phyloP scores from a whole-genome alignment of 345 rosid genomes.

The Aurinia saxatilis region DNA sequence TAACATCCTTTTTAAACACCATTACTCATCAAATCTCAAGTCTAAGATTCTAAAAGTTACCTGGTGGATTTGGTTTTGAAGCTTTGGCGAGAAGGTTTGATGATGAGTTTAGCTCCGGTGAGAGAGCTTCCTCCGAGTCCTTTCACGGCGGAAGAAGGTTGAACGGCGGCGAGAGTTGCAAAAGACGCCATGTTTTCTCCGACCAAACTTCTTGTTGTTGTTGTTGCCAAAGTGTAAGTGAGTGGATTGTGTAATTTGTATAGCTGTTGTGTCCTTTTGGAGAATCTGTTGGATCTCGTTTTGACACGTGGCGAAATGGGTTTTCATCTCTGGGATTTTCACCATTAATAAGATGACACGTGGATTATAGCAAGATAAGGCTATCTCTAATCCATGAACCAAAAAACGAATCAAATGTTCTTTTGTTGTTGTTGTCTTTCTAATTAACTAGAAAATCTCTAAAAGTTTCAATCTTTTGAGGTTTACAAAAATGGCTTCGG shows the following conservation, averaged over 20 bases:
- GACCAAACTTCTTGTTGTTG: neutral
- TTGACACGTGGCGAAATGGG: slow-evolving; percentile 58
- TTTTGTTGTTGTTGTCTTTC: too few relatives aligned
- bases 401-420: neutral
- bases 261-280: neutral
- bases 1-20: neutral
- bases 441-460: neutral
- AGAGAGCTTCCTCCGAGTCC: slow-evolving; percentile 74
- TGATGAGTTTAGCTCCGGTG: slow-evolving; percentile 56
- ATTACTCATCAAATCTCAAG: neutral
- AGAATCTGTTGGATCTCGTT: slow-evolving; percentile 34
- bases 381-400: slow-evolving; percentile 33
- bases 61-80: slow-evolving; percentile 41
- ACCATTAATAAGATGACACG: slow-evolving; percentile 46
- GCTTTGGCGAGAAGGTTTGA: slow-evolving; percentile 58
- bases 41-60: slow-evolving; percentile 9
- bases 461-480: neutral
- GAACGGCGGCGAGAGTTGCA: slow-evolving; percentile 50
- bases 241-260: slow-evolving; percentile 17
- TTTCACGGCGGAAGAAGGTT: slow-evolving; percentile 51
- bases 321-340: slow-evolving; percentile 32
- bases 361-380: slow-evolving; percentile 51
- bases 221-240: slow-evolving; percentile 11
- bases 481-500: slow-evolving; percentile 49
- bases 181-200: slow-evolving; percentile 70